Evolutionary conservation across 495 filamentous ascomycete genomes (phyloP), one percentile per base, ranked within the genome.

Genomic region (Talaromyces adpressus): DNA sequence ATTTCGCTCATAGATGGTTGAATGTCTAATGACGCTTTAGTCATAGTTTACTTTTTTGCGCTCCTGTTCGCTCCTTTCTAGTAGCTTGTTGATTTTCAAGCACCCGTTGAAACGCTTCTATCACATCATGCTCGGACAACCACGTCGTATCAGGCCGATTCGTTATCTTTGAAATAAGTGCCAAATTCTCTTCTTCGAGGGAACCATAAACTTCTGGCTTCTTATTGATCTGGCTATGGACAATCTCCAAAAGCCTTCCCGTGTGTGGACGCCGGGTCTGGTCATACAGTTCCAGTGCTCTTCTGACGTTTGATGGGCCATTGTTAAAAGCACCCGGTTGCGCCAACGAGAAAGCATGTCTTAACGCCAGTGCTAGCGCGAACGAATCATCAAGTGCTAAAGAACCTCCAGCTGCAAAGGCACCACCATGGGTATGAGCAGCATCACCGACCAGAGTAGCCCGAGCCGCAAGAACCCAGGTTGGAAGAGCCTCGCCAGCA

Each of bases 331-430:
- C 23, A 68, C 61, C 14, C 20, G 58, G 36, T 41, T 60, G 1
- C 2, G 8, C n/a, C 7, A 23, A 11, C 14, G 47, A 4, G 18
- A 70, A 65, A 8, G 64, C 62, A 63, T 73, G 67, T 49, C 62
- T 65, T 25, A 73, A 66, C 14, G 69, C 69, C 39, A 75, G 67
- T 2, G 63, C 67, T 23, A 75, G 64, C 1, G 71, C 68, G 20
- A 73, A 77, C 0, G 77, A 71, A 65, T 83, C 81, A 60, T 82
- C 80, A 49, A 83, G 72, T 0, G 81, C 81, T n/a, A 83, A 67
- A 4, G 79, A 80, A 18, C 80, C 81, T 14, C 78, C 81, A 0
- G 81, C 80, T 14, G 81, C 80, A 61, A 78, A 78, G 5, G 79
- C 75, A 25, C 79, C 81, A 12, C 79, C 81, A 62, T 83, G 80